Evolutionary conservation across 2,329 filamentous ascomycete species (phyloP).

Genomic region (Curvularia sp.): DNA sequence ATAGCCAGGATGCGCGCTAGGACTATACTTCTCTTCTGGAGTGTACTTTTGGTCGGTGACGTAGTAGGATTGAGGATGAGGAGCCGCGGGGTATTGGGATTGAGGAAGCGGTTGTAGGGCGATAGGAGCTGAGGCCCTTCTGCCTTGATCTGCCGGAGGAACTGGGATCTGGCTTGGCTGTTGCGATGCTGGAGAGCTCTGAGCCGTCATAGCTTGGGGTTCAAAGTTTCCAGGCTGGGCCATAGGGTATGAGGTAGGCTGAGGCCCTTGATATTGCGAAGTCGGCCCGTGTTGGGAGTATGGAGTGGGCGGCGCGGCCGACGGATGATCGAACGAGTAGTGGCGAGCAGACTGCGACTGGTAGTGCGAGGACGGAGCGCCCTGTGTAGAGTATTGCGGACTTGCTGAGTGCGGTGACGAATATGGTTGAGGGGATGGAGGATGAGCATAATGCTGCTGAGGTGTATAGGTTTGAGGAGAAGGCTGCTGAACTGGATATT

Average conservation of each 20-base stretch:
- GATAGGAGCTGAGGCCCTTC: slow-evolving; percentile 44
- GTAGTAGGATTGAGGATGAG: slow-evolving; percentile 41
- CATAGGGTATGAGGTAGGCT: slow-evolving; percentile 36
- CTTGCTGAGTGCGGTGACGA: slow-evolving; percentile 29
- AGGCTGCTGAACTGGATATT: slow-evolving; percentile 36
- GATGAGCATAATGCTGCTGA: slow-evolving; percentile 35
- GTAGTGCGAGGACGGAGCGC: slow-evolving; percentile 30
- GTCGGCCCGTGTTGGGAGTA: slow-evolving; percentile 37
- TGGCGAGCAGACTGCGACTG: slow-evolving; percentile 31
- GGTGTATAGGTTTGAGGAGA: slow-evolving; percentile 22
- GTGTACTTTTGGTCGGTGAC: slow-evolving; percentile 41
- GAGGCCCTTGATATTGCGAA: slow-evolving; percentile 32
- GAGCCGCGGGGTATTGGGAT: slow-evolving; percentile 30
- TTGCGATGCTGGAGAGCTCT: slow-evolving; percentile 25
- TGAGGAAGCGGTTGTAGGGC: slow-evolving; percentile 37
- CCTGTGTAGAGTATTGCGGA: slow-evolving; percentile 32
- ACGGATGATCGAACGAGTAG: slow-evolving; percentile 32
- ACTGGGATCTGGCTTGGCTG: slow-evolving; percentile 26
- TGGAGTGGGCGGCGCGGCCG: slow-evolving; percentile 22
- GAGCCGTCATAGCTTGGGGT: slow-evolving; percentile 29
- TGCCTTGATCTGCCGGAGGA: slow-evolving; percentile 34
- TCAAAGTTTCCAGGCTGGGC: slow-evolving; percentile 37
- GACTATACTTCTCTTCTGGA: slow-evolving; percentile 22
- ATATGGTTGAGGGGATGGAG: slow-evolving; percentile 39
- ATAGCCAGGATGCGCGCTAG: slow-evolving; percentile 19